phyloP scores from a whole-genome alignment of 352 stramenopile genomes.

The Pythium brassicae region DNA sequence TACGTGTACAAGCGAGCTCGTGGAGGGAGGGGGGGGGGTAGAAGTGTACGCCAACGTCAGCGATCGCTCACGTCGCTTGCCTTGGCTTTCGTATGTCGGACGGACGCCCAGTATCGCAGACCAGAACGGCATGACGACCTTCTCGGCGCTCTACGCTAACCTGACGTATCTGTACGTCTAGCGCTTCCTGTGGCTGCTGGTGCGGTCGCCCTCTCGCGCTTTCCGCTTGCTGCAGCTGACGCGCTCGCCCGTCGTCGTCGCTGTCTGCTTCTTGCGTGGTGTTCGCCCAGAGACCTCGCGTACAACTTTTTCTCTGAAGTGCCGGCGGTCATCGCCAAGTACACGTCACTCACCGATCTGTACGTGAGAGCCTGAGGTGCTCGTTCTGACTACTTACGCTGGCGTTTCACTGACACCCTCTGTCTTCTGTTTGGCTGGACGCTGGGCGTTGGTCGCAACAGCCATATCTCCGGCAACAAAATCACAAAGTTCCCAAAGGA shows the following conservation, averaged over 20 bases:
- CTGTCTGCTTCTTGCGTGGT: too few species aligned
- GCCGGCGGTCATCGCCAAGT: neutral
- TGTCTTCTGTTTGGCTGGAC: neutral
- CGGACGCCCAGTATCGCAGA: too few species aligned
- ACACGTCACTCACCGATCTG: constrained; percentile 1
- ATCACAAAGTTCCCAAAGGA: neutral
- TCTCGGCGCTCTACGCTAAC: neutral
- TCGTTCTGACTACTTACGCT: neutral
- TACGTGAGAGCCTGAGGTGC: neutral
- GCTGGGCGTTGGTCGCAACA: too few species aligned
- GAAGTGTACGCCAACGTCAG: neutral
- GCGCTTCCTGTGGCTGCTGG: too few species aligned
- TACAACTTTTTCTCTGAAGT: neutral
- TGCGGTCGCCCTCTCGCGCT: too few species aligned
- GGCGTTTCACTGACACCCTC: too few species aligned
- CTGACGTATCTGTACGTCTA: constrained; percentile 2
- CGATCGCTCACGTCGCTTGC: neutral
- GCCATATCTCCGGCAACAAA: constrained; percentile 1
- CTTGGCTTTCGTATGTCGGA: too few species aligned
- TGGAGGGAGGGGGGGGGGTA: neutral
- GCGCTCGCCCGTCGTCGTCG: neutral
- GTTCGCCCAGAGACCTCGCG: constrained; percentile 4
- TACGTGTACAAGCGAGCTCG: neutral
- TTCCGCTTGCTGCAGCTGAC: neutral
- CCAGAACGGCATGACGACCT: neutral